Conservation (phyloP, 306 rosid species). For the Pterocarpus santalinus region DNA sequence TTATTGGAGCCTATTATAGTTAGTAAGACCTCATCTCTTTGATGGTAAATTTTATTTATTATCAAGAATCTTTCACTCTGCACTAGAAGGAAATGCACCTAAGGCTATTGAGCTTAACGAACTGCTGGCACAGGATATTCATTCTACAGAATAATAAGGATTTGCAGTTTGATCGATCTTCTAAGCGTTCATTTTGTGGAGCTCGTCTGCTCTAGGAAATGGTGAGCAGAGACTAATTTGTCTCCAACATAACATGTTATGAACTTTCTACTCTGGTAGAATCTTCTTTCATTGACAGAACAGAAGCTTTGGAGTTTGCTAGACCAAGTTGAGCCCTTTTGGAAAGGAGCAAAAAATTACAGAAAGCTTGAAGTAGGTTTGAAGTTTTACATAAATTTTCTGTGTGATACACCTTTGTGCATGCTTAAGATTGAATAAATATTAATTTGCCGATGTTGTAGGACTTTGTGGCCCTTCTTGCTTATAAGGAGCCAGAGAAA, state of each 20-base stretch:
- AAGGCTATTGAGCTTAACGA: conserved; percentile 88
- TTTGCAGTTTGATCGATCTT: too few species aligned
- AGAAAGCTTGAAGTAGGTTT: too few species aligned
- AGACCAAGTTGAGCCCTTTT: too few species aligned
- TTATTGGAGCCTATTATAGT: conserved; percentile 19
- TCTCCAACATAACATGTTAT: too few species aligned
- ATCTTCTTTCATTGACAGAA: too few species aligned
- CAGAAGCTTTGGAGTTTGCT: too few species aligned
- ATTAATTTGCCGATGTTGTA: conserved; percentile 45
- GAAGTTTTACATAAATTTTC: background rate
- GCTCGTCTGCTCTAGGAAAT: too few species aligned
- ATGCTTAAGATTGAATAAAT: conserved; percentile 12
- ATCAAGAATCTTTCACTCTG: conserved; percentile 74
- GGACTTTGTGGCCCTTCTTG: conserved; percentile 91
- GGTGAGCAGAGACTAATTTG: too few species aligned
- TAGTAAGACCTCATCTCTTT: conserved; percentile 31
- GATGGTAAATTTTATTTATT: conserved; percentile 34
- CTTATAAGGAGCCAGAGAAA: conserved; percentile 91
- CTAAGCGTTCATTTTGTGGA: too few species aligned
- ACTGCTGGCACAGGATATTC: conserved; percentile 69
- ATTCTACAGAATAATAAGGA: too few species aligned
- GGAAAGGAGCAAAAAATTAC: too few species aligned
- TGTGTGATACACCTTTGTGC: background rate
- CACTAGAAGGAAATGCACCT: conserved; percentile 80
- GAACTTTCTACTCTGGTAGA: too few species aligned